Conservation (phyloP, 2,329 filamentous ascomycete genomes). For the Diaporthe sp. region DNA sequence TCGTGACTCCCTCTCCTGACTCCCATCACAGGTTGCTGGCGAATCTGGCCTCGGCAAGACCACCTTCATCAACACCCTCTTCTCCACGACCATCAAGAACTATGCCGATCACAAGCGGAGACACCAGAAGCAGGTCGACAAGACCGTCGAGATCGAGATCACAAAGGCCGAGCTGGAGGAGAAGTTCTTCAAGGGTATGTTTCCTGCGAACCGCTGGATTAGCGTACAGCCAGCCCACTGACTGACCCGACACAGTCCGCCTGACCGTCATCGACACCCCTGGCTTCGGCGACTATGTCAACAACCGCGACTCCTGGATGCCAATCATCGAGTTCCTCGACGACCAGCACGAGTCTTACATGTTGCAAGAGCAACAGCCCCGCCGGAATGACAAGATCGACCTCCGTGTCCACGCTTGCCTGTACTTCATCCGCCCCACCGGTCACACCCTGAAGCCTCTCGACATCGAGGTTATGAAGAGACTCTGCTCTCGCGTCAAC, state of each 20-base stretch:
- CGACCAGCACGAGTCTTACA: constrained; percentile 99
- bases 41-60: constrained; percentile 99
- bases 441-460: constrained; percentile 98
- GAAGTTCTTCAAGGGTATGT: constrained; percentile 99
- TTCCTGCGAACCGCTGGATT: constrained; percentile 13
- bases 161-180: constrained; percentile 99
- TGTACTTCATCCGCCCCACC: constrained; percentile 99
- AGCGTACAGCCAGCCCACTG: constrained; percentile 32
- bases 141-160: constrained; percentile 99
- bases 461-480: constrained; percentile 99
- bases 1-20: constrained; percentile 4
- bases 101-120: constrained; percentile 99
- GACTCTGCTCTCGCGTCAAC: constrained; percentile 97
- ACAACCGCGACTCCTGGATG: constrained; percentile 99
- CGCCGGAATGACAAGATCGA: constrained; percentile 99
- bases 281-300: constrained; percentile 99
- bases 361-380: constrained; percentile 99
- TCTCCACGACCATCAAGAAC: constrained; percentile 99
- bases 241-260: constrained; percentile 75
- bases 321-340: constrained; percentile 99
- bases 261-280: constrained; percentile 99
- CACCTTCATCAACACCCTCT: constrained; percentile 99
- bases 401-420: constrained; percentile 95
- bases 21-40: constrained; percentile 82
- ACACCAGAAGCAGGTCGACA: constrained; percentile 99